phyloP scores from a whole-genome alignment of 306 rosid genomes.

The Prunus campanulata region DNA sequence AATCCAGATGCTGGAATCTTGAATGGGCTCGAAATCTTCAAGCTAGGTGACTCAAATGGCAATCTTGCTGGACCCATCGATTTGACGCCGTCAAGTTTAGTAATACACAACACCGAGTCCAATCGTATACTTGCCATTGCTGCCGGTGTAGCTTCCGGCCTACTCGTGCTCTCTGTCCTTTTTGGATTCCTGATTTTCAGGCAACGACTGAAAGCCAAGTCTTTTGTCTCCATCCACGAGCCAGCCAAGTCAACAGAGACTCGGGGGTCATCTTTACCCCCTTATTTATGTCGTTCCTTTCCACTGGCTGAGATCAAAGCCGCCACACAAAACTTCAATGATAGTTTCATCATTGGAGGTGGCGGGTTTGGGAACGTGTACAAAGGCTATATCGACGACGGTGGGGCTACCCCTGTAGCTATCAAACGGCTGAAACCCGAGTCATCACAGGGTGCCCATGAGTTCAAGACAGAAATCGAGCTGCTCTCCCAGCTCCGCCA shows the following conservation, averaged over 20 bases:
- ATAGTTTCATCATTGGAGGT: too few species aligned
- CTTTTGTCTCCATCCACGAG: background rate
- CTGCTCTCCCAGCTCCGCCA: too few species aligned
- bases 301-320: too few species aligned
- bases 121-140: background rate
- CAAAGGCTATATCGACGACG: too few species aligned
- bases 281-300: background rate
- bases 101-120: too few species aligned
- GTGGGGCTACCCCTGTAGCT: too few species aligned
- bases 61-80: conserved; percentile 42
- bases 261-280: conserved; percentile 13
- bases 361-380: too few species aligned
- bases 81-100: background rate
- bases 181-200: background rate
- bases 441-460: too few species aligned
- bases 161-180: background rate
- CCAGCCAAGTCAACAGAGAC: conserved; percentile 14
- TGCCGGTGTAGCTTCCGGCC: background rate
- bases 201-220: background rate
- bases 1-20: conserved; percentile 19
- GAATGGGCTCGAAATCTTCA: conserved; percentile 54
- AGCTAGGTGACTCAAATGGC: background rate
- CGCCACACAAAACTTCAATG: too few species aligned
- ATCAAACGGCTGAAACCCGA: too few species aligned
- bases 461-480: too few species aligned